phyloP scores from a whole-genome alignment of 1,284 basidiomycete species.

The Grifola frondosa region DNA sequence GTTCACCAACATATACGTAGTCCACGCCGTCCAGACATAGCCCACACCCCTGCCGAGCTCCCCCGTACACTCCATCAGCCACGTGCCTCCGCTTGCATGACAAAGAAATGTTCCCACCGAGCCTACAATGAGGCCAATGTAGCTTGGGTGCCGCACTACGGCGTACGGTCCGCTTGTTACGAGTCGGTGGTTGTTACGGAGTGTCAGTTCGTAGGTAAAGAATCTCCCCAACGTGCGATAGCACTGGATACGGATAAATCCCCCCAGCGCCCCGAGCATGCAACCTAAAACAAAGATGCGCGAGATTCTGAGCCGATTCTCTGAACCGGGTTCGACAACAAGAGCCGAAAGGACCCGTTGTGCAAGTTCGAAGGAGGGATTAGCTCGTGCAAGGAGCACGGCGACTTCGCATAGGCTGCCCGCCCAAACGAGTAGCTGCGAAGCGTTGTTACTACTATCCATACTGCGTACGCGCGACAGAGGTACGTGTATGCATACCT shows the following conservation, averaged over 20 bases:
- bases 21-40: background rate
- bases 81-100: constrained; percentile 3
- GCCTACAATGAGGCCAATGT: constrained; percentile 3
- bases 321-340: background rate
- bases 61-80: constrained; percentile 10
- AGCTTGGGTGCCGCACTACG: constrained; percentile 15
- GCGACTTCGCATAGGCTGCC: constrained; percentile 3
- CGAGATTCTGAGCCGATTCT: background rate
- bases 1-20: constrained; percentile 2
- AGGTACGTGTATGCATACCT: background rate
- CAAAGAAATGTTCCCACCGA: constrained; percentile 3
- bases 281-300: constrained; percentile 6
- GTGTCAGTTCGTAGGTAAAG: constrained; percentile 16
- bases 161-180: constrained; percentile 13
- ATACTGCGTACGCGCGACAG: too few relatives aligned
- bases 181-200: constrained; percentile 10
- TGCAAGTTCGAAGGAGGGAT: constrained; percentile 1
- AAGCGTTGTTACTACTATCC: background rate
- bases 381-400: constrained; percentile 7
- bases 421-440: constrained; percentile 1
- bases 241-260: constrained; percentile 6
- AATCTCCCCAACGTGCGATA: constrained; percentile 12
- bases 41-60: background rate
- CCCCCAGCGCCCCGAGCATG: constrained; percentile 4
- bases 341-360: background rate